Base-by-base conservation (phyloP, 2,329 filamentous ascomycete genomes). In the Rhytidhysteron rufulum region DNA sequence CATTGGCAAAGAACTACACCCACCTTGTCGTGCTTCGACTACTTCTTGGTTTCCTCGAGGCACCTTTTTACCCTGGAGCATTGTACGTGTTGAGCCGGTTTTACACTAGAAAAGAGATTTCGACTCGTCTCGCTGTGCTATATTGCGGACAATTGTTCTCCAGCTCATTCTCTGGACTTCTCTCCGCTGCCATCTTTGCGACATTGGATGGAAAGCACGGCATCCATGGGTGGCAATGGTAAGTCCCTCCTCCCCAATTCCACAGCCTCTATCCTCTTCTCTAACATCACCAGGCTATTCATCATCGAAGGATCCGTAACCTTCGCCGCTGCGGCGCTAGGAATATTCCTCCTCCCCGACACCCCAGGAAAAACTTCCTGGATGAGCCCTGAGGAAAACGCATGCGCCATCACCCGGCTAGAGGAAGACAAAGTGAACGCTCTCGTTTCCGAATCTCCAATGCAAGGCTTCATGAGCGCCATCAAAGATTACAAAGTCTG, bases 81-180 rank as follows among this genome's bases (percentile, higher is more conserved):
- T 13, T 27, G 7, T 27, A 8, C 24, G 7, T 71, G 41, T 62
- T 75, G 7, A 70, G 66, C 5, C 71, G 68, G 45, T 75, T 71
- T 70, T 76, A 75, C 45, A 75, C 70, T 3, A 68, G 69, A 34
- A 66, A 68, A 20, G 73, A 76, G 44, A 51, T 76, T 15, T 67
- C 67, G 5, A 59, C 72, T 29, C 65, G 73, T 8, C 72, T 69
- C 50, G 67, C 68, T 21, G 63, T 74, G 31, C 67, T 76, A 36
- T 75, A 74, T 51, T 69, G 70, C 4, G 72, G 71, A 9, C 69
- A 66, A 3, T 54, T 75, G 18, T 62, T 75, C 29, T 68, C 67
- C 17, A 69, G 70, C 16, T 72, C 73, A 3, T 77, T 76, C 47
- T 7, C 8, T 8, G 73, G 70, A 21, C 60, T 77, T 18, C 73